These are phyloP conservation scores for Peronospora belbahrii DNA, from an alignment of 352 stramenopile genomes.

Conservation along the genomic window DNA sequence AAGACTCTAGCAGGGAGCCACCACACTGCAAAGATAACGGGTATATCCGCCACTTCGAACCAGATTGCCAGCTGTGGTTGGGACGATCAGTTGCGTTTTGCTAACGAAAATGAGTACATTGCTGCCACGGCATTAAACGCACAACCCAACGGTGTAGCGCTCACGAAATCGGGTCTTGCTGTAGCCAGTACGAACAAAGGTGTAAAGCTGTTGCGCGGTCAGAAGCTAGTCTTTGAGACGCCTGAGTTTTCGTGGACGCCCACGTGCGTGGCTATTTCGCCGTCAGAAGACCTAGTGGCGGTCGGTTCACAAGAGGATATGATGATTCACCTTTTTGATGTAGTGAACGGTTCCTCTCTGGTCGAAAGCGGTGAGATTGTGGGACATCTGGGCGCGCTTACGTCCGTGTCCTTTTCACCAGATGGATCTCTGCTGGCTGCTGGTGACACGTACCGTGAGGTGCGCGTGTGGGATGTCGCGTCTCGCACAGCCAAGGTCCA, in stretches of 20 bases:
- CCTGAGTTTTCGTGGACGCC: slow-evolving; percentile 72
- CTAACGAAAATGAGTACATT: slow-evolving; percentile 49
- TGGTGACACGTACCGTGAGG: slow-evolving; percentile 83
- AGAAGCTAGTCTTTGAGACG: slow-evolving; percentile 66
- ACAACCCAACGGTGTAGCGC: slow-evolving; percentile 60
- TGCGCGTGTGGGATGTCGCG: slow-evolving; percentile 85
- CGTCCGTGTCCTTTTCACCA: slow-evolving; percentile 76
- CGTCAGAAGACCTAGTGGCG: slow-evolving; percentile 59
- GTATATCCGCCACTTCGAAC: slow-evolving; percentile 54
- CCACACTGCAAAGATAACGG: slow-evolving; percentile 76
- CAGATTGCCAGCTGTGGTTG: slow-evolving; percentile 83
- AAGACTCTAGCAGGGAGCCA: slow-evolving; percentile 32
- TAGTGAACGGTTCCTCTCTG: slow-evolving; percentile 53
- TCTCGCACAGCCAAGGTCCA: slow-evolving; percentile 81
- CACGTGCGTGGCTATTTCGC: slow-evolving; percentile 67
- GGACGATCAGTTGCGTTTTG: slow-evolving; percentile 87
- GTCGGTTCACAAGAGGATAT: slow-evolving; percentile 79
- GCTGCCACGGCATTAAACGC: slow-evolving; percentile 52
- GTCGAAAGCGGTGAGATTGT: slow-evolving; percentile 57
- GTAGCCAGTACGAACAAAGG: slow-evolving; percentile 78
- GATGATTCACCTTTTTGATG: slow-evolving; percentile 83
- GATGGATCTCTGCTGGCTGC: slow-evolving; percentile 78
- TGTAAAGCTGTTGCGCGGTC: slow-evolving; percentile 68
- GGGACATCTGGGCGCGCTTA: slow-evolving; percentile 69
- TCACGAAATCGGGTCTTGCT: slow-evolving; percentile 47